A percentile compares a stretch with the other conserved stretches of the same genome.
Evolutionary conservation across 768 basidiomycete species (phyloP).

Genomic region (Cantharellus cinnabarinus): DNA sequence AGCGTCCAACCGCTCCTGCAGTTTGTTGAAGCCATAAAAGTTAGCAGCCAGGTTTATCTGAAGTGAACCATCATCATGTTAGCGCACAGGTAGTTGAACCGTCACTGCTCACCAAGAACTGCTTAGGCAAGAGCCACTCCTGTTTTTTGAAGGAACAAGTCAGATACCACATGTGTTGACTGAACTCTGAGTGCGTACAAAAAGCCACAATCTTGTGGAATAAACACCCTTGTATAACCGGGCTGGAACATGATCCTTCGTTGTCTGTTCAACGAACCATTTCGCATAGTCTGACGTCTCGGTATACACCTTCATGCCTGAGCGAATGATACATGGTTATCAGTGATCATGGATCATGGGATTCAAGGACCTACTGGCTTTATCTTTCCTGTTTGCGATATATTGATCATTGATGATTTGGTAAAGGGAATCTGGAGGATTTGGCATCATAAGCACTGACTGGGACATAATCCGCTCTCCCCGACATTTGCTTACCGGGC

Average conservation of each 20-base stretch:
- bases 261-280: not conserved
- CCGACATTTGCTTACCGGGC: conserved; percentile 12
- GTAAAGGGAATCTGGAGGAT: not conserved
- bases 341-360: too few relatives aligned
- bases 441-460: not conserved
- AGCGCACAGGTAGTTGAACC: too few relatives aligned
- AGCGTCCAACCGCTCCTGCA: too few relatives aligned
- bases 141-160: too few relatives aligned
- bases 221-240: not conserved
- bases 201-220: not conserved
- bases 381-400: not conserved
- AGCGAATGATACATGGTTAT: too few relatives aligned
- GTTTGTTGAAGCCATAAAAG: too few relatives aligned
- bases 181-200: too few relatives aligned
- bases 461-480: conserved; percentile 30
- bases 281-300: not conserved
- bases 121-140: too few relatives aligned
- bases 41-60: too few relatives aligned
- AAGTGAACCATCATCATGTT: too few relatives aligned
- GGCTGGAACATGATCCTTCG: not conserved
- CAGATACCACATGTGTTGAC: too few relatives aligned
- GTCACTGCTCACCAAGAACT: too few relatives aligned
- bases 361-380: not conserved
- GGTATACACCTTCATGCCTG: not conserved
- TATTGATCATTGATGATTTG: not conserved